These are phyloP conservation scores for Mycothermus thermophilus DNA, from an alignment of 495 filamentous ascomycete species.

Conservation along the genomic window DNA sequence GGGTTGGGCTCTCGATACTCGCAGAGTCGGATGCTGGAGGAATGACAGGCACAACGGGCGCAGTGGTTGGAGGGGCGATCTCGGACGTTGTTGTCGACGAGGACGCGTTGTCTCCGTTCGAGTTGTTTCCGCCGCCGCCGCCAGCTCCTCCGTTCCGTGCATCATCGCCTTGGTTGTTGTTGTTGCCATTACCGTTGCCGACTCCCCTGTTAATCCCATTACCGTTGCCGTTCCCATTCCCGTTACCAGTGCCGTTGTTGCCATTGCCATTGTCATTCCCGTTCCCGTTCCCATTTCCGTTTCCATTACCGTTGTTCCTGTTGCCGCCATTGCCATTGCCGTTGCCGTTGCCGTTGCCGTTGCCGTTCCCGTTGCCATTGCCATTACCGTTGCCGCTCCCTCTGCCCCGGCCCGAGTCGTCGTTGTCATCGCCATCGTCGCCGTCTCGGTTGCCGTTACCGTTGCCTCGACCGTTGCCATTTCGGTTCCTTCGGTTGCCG, in stretches of 20 bases:
- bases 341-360: constrained; percentile 6
- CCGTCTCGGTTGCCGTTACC: constrained; percentile 2
- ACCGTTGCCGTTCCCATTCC: background rate
- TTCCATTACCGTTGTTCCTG: constrained; percentile 7
- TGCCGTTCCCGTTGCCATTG: constrained; percentile 3
- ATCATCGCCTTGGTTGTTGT: constrained; percentile 1
- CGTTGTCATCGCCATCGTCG: constrained; percentile 4
- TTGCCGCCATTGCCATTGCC: constrained; percentile 6
- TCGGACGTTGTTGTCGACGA: background rate
- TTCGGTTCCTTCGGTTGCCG: background rate
- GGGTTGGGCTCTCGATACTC: background rate
- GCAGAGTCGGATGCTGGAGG: background rate
- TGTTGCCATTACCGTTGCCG: background rate
- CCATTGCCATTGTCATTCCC: constrained; percentile 4
- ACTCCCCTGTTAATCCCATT: background rate
- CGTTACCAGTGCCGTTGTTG: constrained; percentile 3
- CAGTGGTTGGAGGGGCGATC: no score
- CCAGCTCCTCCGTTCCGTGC: background rate
- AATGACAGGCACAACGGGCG: background rate
- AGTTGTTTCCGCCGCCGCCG: background rate
- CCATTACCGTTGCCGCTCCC: constrained; percentile 8
- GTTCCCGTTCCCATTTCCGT: constrained; percentile 4
- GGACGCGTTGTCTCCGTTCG: constrained; percentile 1
- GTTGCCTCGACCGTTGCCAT: constrained; percentile 1
- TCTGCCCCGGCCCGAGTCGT: constrained; percentile 3